Percentiles rank a stretch among this genome's conserved stretches.
Evolutionary conservation across 148 eudicot genomes (phyloP).

Genomic region (Camellia japonica): DNA sequence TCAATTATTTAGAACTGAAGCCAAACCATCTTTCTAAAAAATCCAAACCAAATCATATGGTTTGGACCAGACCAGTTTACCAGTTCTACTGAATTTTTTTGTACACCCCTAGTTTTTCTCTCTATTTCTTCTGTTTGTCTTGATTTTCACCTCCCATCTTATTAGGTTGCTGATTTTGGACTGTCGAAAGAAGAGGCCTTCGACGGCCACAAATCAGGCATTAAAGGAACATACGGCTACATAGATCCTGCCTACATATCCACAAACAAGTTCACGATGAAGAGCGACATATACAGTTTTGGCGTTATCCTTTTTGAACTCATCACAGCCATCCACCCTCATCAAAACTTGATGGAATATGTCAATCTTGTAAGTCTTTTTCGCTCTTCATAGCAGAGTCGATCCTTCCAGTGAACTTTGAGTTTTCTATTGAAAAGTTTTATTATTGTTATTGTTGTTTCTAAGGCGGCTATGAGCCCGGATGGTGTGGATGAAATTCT

Average conservation of each 20-base stretch:
- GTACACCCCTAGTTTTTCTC: neutral
- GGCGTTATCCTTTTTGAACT: constrained; percentile 94
- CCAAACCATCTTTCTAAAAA: no score
- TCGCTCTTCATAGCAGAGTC: neutral
- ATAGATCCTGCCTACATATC: constrained; percentile 92
- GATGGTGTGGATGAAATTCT: constrained; percentile 98
- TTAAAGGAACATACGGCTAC: constrained; percentile 97
- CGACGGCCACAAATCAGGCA: constrained; percentile 81
- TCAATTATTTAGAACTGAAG: no score
- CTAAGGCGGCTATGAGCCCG: constrained; percentile 80
- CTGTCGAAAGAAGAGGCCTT: constrained; percentile 85
- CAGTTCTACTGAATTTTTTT: no score
- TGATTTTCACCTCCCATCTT: neutral
- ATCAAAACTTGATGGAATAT: constrained; percentile 91
- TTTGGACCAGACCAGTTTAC: no score
- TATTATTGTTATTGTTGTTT: constrained; percentile 1
- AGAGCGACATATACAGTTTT: constrained; percentile 94
- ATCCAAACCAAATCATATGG: no score
- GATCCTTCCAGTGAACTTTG: neutral
- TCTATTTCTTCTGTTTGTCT: neutral
- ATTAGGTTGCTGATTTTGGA: constrained; percentile 98
- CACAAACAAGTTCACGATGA: constrained; percentile 68
- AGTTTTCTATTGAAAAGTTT: neutral
- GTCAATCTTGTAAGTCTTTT: constrained; percentile 74
- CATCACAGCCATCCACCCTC: constrained; percentile 94